Conservation (phyloP, 2,329 filamentous ascomycete species). For the Aspergillus sp. region DNA sequence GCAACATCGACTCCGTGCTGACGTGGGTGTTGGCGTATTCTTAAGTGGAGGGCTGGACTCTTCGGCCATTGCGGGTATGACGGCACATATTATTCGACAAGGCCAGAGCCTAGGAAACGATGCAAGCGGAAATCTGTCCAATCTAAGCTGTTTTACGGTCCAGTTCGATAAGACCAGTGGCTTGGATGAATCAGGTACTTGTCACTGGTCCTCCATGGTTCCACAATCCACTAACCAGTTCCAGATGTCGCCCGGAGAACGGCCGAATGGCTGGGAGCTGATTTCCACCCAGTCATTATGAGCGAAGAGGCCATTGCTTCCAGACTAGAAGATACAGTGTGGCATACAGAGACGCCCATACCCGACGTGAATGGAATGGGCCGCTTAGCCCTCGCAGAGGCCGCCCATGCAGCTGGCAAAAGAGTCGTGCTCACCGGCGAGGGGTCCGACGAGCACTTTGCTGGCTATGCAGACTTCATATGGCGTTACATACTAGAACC, state of each 20-base stretch:
- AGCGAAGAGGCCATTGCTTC: conserved; percentile 48
- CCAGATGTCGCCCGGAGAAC: conserved; percentile 50
- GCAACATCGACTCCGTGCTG: conserved; percentile 56
- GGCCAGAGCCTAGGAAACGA: conserved; percentile 52
- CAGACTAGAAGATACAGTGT: conserved; percentile 49
- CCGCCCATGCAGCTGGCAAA: conserved; percentile 50
- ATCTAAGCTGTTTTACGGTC: conserved; percentile 55
- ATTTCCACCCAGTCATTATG: conserved; percentile 47
- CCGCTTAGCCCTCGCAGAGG: conserved; percentile 53
- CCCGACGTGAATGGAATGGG: conserved; percentile 57
- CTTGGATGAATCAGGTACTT: conserved; percentile 52
- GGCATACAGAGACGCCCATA: conserved; percentile 49
- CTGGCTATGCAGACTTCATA: conserved; percentile 53
- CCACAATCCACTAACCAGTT: not conserved
- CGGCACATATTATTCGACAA: conserved; percentile 53
- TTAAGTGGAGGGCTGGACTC: conserved; percentile 62
- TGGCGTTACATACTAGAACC: conserved; percentile 54
- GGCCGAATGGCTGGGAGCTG: conserved; percentile 51
- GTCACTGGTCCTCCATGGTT: not conserved
- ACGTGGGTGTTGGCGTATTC: conserved; percentile 61
- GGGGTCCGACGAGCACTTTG: conserved; percentile 58
- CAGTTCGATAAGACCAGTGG: conserved; percentile 54
- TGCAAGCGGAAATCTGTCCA: conserved; percentile 34
- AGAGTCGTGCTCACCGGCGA: conserved; percentile 59
- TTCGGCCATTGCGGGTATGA: conserved; percentile 59